Evolutionary conservation across 225 moss, liverwort and hornwort species (phyloP), one percentile per base, ranked within the genome.

Genomic region (Climacium dendroides): DNA sequence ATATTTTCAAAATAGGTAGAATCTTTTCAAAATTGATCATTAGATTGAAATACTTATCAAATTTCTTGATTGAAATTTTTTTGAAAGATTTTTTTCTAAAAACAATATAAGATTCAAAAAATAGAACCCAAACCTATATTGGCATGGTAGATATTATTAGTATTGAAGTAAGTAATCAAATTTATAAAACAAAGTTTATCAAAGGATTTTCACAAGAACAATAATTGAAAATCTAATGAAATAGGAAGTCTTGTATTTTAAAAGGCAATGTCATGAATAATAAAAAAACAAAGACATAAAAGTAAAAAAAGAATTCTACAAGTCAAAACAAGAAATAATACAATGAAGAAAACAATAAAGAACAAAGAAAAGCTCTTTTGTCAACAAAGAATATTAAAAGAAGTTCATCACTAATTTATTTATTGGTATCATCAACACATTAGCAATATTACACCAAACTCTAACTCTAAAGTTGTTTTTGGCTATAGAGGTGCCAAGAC

Each of bases 261-360:
- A 13, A 74, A 50, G 32, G 12, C 20, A 30, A 13, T 32, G 0
- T 11, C 12, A 12, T 48, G 12, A 48, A 19, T 7, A 20, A 19
- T 48, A 6, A 4, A 30, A n/a, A 47, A 13, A 6, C 2, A 48
- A 74, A 48, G 2, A 48, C 0, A 0, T 19, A 7, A 0, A 48
- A 30, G 5, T 0, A 13, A 0, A 74, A 41, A 4, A 32, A 8
- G 3, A 50, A 48, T 32, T 3, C 5, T 50, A 50, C 8, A 34
- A 52, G 5, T 74, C 5, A 34, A 74, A 74, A 52, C 7, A 74
- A 20, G 8, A 74, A 34, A 19, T 74, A 34, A 20, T 22, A 34
- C 5, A 20, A 34, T 50, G 5, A 32, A 0, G 8, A 13, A 34
- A 0, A 13, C 3, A 50, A 50, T 32, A 5, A 32, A 32, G 0